phyloP scores from a whole-genome alignment of 2,329 filamentous ascomycete species.

The Sclerotinia glacialis region DNA sequence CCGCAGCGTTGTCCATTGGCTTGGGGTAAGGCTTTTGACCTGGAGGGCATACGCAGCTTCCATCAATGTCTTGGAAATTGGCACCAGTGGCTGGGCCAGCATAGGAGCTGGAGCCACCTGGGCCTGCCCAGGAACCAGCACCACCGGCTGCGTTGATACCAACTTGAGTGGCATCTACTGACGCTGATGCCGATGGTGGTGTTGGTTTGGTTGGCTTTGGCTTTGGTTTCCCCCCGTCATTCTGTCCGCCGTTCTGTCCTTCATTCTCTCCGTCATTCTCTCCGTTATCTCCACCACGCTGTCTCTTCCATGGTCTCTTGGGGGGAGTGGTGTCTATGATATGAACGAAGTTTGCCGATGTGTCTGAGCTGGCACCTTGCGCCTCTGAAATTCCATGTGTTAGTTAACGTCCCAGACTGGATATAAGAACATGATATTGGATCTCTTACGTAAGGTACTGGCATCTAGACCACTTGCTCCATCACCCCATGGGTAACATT shows the following conservation, averaged over 20 bases:
- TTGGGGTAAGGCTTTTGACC: slow-evolving; percentile 2
- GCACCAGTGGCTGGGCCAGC: background rate
- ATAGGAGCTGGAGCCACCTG: background rate
- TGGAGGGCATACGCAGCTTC: slow-evolving; percentile 3
- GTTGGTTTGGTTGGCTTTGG: background rate
- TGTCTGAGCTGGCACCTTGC: background rate
- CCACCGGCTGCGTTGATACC: background rate
- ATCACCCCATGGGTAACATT: background rate
- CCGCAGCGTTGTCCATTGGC: background rate
- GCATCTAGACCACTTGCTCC: background rate
- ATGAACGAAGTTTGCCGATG: background rate
- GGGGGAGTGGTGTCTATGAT: background rate
- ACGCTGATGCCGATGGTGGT: background rate
- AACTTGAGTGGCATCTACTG: background rate
- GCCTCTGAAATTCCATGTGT: background rate
- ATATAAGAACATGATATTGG: background rate
- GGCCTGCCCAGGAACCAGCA: background rate
- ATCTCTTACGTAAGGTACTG: background rate
- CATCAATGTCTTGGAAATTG: slow-evolving; percentile 7
- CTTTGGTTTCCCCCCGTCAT: background rate
- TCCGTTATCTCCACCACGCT: background rate
- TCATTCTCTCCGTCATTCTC: background rate
- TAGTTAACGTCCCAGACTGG: background rate
- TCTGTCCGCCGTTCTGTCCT: background rate
- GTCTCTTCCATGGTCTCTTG: background rate